Conservation (phyloP, 2,329 filamentous ascomycete genomes). For the Trichoderma lentiforme region DNA sequence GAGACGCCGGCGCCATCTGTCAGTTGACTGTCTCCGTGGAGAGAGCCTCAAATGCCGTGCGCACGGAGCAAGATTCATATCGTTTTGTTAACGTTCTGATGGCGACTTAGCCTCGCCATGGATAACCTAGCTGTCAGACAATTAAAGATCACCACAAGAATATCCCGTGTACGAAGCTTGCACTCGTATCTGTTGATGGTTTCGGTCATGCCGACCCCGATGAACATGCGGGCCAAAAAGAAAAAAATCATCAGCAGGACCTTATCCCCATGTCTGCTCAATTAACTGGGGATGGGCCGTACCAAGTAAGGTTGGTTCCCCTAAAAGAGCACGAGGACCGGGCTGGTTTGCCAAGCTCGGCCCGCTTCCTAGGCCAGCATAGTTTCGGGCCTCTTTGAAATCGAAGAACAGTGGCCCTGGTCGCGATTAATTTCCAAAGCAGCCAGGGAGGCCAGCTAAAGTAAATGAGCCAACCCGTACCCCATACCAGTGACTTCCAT, state of each 20-base stretch:
- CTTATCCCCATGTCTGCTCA: neutral
- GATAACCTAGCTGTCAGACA: neutral
- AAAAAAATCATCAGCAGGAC: neutral
- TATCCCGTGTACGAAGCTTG: neutral
- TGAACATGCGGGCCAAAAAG: constrained; percentile 7
- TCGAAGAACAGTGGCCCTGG: constrained; percentile 7
- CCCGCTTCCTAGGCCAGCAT: constrained; percentile 19
- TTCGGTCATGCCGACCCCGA: constrained; percentile 15
- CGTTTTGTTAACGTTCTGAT: neutral
- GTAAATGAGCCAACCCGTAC: constrained; percentile 15
- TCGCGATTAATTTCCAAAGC: constrained; percentile 17
- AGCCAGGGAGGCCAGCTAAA: constrained; percentile 8
- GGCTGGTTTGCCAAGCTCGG: constrained; percentile 14
- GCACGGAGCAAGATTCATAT: constrained; percentile 5
- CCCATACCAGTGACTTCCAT: neutral
- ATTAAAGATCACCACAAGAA: neutral
- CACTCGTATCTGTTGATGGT: neutral
- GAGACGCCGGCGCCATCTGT: neutral
- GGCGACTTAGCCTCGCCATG: neutral
- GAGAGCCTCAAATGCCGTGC: neutral
- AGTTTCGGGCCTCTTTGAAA: constrained; percentile 12
- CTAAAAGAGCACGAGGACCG: constrained; percentile 11
- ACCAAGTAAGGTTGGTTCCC: constrained; percentile 10
- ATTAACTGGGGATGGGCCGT: constrained; percentile 1
- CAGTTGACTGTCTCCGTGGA: neutral